Evolutionary conservation across 1,139 yeast species (phyloP).

Genomic region (Spencermartinsiella ligniputridi): DNA sequence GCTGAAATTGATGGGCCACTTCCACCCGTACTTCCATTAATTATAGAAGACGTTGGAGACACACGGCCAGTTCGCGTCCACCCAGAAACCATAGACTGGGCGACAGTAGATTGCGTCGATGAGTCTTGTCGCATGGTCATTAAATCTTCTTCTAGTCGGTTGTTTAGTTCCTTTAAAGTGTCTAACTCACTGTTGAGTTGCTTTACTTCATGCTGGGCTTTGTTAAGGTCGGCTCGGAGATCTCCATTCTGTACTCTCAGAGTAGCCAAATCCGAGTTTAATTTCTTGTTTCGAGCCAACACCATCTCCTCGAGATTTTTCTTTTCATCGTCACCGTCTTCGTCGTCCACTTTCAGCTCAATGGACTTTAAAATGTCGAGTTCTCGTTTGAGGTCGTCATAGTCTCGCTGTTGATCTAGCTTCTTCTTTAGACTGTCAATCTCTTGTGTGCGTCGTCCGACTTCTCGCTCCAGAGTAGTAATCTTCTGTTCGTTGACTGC

Average conservation of each 20-base stretch:
- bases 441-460: conserved; percentile 47
- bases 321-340: conserved; percentile 28
- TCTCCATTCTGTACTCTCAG: conserved; percentile 51
- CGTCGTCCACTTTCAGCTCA: conserved; percentile 26
- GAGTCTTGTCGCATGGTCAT: conserved; percentile 30
- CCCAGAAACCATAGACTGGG: conserved; percentile 44
- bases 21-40: conserved; percentile 21
- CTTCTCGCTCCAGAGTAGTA: conserved; percentile 45
- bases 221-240: conserved; percentile 36
- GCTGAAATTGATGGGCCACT: conserved; percentile 9
- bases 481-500: conserved; percentile 34
- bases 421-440: conserved; percentile 47
- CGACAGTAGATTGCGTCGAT: conserved; percentile 37
- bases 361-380: conserved; percentile 53
- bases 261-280: conserved; percentile 57
- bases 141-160: conserved; percentile 69
- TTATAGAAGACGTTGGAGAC: conserved; percentile 36
- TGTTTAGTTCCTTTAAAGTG: conserved; percentile 43
- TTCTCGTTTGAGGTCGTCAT: conserved; percentile 75
- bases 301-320: conserved; percentile 39
- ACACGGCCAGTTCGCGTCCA: conserved; percentile 36
- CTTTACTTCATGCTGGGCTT: conserved; percentile 39
- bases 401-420: conserved; percentile 71
- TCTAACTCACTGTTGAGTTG: conserved; percentile 41
- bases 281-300: conserved; percentile 54